These are phyloP conservation scores for Coniochaeta ligniaria DNA, from an alignment of 2,329 filamentous ascomycete genomes.

Conservation along the genomic window DNA sequence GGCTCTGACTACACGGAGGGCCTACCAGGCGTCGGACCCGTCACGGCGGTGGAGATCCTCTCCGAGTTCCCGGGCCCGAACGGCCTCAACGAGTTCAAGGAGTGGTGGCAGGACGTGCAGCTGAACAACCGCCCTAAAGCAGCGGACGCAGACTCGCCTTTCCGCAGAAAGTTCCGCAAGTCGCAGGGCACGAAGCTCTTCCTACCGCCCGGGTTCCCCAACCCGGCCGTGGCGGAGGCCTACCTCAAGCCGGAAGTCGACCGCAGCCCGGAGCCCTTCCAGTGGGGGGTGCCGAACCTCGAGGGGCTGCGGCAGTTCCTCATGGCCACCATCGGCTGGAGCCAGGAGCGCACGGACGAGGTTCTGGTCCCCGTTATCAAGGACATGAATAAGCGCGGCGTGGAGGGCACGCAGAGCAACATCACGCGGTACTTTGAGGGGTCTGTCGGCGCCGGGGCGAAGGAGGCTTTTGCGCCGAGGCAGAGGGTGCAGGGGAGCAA, in stretches of 20 bases:
- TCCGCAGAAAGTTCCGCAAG: conserved; percentile 81
- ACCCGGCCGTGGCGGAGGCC: conserved; percentile 68
- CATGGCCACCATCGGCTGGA: conserved; percentile 91
- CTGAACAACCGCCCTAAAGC: conserved; percentile 54
- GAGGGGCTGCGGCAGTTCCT: conserved; percentile 77
- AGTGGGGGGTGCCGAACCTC: conserved; percentile 93
- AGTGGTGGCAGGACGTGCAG: conserved; percentile 85
- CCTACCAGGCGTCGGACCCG: conserved; percentile 81
- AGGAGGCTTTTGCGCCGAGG: conserved; percentile 19
- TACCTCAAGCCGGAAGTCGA: conserved; percentile 88
- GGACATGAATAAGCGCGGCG: conserved; percentile 85
- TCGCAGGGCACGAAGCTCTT: conserved; percentile 78
- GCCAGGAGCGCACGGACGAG: conserved; percentile 85
- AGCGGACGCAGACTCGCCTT: conserved; percentile 52
- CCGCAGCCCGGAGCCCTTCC: conserved; percentile 66
- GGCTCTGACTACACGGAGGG: conserved; percentile 96
- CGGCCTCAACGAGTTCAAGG: conserved; percentile 66
- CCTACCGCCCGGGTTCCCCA: conserved; percentile 73
- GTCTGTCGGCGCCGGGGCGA: conserved; percentile 33
- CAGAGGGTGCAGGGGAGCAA: conserved; percentile 17
- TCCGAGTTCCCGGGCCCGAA: conserved; percentile 68
- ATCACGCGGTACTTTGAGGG: conserved; percentile 92
- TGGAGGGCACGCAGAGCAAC: conserved; percentile 90
- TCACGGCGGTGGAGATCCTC: conserved; percentile 89
- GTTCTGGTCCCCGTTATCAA: conserved; percentile 90